phyloP scores from a whole-genome alignment of 2,329 filamentous ascomycete species.

The Emergomyces orientalis region DNA sequence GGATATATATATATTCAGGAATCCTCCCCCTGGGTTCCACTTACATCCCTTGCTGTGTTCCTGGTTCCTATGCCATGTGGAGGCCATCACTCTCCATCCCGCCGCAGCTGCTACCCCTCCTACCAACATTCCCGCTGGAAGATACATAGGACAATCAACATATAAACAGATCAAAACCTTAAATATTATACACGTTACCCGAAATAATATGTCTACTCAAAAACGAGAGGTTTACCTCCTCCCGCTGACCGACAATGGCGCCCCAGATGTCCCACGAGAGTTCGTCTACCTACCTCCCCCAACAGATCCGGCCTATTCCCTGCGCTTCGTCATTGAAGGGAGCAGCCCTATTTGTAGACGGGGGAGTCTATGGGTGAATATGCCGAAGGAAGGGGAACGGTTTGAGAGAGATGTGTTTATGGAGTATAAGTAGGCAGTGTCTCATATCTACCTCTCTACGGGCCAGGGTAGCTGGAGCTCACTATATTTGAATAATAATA shows the following conservation, averaged over 20 bases:
- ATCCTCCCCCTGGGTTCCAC: background rate
- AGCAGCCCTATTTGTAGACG: constrained; percentile 91
- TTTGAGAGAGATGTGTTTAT: constrained; percentile 74
- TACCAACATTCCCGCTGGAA: background rate
- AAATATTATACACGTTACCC: background rate
- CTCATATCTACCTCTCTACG: background rate
- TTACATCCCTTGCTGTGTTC: too few relatives aligned
- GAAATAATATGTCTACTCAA: background rate
- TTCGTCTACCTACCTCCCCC: constrained; percentile 88
- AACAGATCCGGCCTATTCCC: constrained; percentile 58
- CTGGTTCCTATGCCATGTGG: background rate
- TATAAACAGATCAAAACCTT: background rate
- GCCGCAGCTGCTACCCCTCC: background rate
- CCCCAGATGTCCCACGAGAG: constrained; percentile 75
- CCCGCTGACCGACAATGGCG: constrained; percentile 84
- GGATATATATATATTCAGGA: background rate
- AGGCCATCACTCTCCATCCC: background rate
- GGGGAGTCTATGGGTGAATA: constrained; percentile 94
- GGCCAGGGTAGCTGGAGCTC: background rate
- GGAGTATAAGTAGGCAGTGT: constrained; percentile 68
- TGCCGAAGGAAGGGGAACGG: constrained; percentile 63
- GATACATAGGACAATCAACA: background rate
- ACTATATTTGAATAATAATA: background rate
- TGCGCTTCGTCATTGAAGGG: constrained; percentile 87
- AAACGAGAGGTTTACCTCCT: constrained; percentile 62